Percentiles rank a stretch among this genome's conserved stretches.
Evolutionary conservation across 148 eudicot genomes (phyloP).

Genomic region (Camellia lanceoleosa): DNA sequence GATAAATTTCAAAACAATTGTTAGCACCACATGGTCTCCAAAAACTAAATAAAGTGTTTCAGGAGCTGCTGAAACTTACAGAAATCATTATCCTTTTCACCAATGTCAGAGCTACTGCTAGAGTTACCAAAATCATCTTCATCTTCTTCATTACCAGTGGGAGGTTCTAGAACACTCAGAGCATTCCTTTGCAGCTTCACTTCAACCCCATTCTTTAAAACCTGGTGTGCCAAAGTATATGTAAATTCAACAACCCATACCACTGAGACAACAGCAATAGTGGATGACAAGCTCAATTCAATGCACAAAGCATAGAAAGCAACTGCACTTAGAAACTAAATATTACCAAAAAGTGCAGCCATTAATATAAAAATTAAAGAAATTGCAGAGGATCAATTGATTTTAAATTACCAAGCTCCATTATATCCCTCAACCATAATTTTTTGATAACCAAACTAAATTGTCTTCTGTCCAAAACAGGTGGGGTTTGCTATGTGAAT

Average conservation of each 20-base stretch:
- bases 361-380: neutral
- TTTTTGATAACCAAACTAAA: too few relatives aligned
- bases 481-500: too few relatives aligned
- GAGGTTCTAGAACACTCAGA: constrained; percentile 88
- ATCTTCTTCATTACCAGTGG: constrained; percentile 91
- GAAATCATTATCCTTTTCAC: constrained; percentile 58
- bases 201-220: constrained; percentile 93
- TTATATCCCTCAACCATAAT: too few relatives aligned
- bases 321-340: constrained; percentile 3
- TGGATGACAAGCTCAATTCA: neutral
- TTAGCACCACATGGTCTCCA: neutral
- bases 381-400: neutral
- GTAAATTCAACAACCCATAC: constrained; percentile 2
- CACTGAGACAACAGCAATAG: neutral
- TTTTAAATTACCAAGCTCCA: neutral
- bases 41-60: neutral
- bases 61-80: constrained; percentile 44
- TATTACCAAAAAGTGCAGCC: neutral
- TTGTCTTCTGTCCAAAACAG: too few relatives aligned
- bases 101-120: constrained; percentile 74
- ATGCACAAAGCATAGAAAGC: neutral
- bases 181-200: constrained; percentile 98
- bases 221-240: constrained; percentile 36
- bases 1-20: neutral
- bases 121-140: constrained; percentile 69